Conservation (phyloP, 306 rosid genomes). For the Vigna unguiculata region DNA sequence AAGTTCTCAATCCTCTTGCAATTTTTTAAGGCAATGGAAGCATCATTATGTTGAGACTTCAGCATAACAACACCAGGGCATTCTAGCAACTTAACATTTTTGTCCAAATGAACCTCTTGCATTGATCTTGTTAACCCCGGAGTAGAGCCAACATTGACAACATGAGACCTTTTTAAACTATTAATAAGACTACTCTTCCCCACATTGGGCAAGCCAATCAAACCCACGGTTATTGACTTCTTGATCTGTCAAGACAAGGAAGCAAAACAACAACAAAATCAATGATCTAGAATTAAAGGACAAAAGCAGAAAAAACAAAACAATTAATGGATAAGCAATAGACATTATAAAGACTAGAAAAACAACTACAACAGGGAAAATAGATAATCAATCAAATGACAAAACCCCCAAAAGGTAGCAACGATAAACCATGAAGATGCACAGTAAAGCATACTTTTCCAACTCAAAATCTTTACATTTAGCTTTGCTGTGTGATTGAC, state of each 20-base stretch:
- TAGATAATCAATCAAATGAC: background rate
- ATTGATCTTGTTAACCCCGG: slow-evolving; percentile 90
- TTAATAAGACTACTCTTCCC: slow-evolving; percentile 98
- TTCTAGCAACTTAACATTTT: slow-evolving; percentile 84
- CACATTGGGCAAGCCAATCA: slow-evolving; percentile 95
- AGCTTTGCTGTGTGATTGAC: background rate
- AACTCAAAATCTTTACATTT: background rate
- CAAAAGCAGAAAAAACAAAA: background rate
- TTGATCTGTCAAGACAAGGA: slow-evolving; percentile 70
- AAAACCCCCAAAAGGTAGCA: slow-evolving; percentile 19
- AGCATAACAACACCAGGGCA: slow-evolving; percentile 99
- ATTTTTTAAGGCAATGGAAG: slow-evolving; percentile 75
- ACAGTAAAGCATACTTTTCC: slow-evolving; percentile 27
- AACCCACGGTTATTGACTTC: slow-evolving; percentile 89
- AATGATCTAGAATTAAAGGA: slow-evolving; percentile 16
- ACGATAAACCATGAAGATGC: background rate
- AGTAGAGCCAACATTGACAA: slow-evolving; percentile 85
- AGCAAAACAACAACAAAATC: slow-evolving; percentile 24
- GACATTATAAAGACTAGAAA: slow-evolving; percentile 1
- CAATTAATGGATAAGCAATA: slow-evolving; percentile 13
- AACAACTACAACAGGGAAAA: background rate
- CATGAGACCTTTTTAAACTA: slow-evolving; percentile 81
- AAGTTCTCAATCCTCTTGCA: slow-evolving; percentile 95
- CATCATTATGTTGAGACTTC: slow-evolving; percentile 64
- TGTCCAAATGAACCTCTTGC: slow-evolving; percentile 94